phyloP scores from a whole-genome alignment of 2,329 filamentous ascomycete genomes.

The Neopestalotiopsis sp. region DNA sequence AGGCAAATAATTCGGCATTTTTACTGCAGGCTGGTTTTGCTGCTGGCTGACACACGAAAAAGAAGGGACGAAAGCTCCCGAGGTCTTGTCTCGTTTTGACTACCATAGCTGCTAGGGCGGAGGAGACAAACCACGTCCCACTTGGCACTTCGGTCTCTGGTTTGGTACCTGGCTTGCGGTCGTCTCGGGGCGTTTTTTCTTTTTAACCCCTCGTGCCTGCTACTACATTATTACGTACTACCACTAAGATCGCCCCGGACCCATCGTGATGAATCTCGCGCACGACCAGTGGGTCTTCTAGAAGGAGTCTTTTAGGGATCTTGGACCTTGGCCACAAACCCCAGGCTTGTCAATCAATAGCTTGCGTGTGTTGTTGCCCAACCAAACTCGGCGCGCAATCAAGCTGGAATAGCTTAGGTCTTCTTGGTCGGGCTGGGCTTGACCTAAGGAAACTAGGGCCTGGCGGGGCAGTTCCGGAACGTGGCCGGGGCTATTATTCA shows the following conservation, averaged over 20 bases:
- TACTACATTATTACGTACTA: conserved; percentile 9
- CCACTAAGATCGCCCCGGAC: conserved; percentile 8
- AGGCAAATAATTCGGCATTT: not conserved
- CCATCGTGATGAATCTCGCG: conserved; percentile 17
- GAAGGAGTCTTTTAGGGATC: conserved; percentile 12
- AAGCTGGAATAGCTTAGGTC: conserved; percentile 10
- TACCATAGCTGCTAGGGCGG: not conserved
- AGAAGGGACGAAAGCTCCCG: not conserved
- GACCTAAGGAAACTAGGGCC: conserved; percentile 2
- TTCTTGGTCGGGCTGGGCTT: not conserved
- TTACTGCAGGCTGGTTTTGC: not conserved
- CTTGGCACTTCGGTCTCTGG: too few species aligned
- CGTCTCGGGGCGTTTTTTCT: not conserved
- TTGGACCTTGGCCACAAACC: not conserved
- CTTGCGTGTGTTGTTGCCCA: conserved; percentile 6
- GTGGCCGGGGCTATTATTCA: conserved; percentile 14
- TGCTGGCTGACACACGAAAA: not conserved
- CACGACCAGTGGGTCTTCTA: conserved; percentile 17
- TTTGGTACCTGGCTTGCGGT: not conserved
- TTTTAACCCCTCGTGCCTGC: not conserved
- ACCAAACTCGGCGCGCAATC: conserved; percentile 3
- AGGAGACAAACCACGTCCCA: too few species aligned
- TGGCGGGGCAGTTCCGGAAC: conserved; percentile 16
- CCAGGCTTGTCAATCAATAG: conserved; percentile 9
- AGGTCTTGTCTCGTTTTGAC: not conserved